Base-by-base conservation (phyloP, 129 eudicot species). In the Saussurea involucrata region DNA sequence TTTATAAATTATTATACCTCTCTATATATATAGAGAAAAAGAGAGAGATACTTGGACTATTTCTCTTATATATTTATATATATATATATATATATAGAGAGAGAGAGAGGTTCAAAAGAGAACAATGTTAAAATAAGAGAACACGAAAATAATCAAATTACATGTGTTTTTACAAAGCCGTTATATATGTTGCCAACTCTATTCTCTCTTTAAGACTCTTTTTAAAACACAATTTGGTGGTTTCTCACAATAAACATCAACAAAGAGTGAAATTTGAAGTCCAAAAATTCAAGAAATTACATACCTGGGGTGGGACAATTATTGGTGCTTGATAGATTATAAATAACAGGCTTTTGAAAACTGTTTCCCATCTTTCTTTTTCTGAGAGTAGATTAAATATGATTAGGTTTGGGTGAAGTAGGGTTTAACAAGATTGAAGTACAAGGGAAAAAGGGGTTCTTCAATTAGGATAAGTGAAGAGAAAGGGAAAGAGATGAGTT, bases 341-440 rank as follows among this genome's bases (percentile, higher is more conserved):
- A n/a, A 68, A 40, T 77, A 8, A 76, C 91, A 29, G 86, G 87
- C 68, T 85, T 83, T 53, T 89, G 92, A 76, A 66, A 86, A 66
- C 97, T 89, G 76, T 78, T 84, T 65, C 97, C 97, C 97, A 92
- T 92, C 17, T 80, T 60, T 73, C 68, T 80, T 68, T 17, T 24
- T 13, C 70, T 79, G 7, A 46, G n/a, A 46, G 6, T 15, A 0
- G 58, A 46, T 46, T 17, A 20, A 46, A 46, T 15, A 46, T 46
- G 21, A 46, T 46, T 46, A 11, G 57, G 20, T 11, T 46, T 13
- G 57, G 57, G 5, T 46, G 4, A 44, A 46, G 13, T 66, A 40
- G 66, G 42, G 72, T 81, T 71, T 34, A 6, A 32, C 24, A 11
- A 74, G 18, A 40, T 53, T 8, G 29, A 58, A 36, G 73, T 66